These are phyloP conservation scores for Boletus edulis DNA, from an alignment of 768 basidiomycete genomes.

Conservation along the genomic window DNA sequence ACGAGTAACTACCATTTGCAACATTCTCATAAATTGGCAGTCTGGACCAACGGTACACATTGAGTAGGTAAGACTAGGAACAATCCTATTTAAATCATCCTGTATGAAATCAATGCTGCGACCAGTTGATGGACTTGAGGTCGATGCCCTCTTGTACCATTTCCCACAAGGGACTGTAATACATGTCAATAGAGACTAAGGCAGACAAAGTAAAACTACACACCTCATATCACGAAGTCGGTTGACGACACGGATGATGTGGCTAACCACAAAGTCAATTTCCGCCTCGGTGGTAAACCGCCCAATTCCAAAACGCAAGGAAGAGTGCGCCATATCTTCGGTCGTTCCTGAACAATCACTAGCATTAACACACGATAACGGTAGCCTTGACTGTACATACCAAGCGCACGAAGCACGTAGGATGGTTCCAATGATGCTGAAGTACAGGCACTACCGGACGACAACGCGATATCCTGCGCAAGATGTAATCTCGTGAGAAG, in stretches of 20 bases:
- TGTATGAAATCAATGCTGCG: slow-evolving; percentile 46
- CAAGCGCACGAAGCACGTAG: slow-evolving; percentile 94
- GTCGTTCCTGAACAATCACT: slow-evolving; percentile 62
- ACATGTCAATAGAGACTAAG: slow-evolving; percentile 8
- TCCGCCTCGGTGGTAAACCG: slow-evolving; percentile 98
- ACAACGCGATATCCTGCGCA: slow-evolving; percentile 87
- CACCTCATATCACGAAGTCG: slow-evolving; percentile 92
- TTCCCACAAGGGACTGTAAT: slow-evolving; percentile 88
- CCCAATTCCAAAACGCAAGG: slow-evolving; percentile 95
- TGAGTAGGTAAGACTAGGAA: slow-evolving; percentile 10
- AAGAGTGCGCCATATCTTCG: slow-evolving; percentile 99
- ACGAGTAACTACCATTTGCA: too few relatives aligned
- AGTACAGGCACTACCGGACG: slow-evolving; percentile 97
- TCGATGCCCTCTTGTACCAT: slow-evolving; percentile 99
- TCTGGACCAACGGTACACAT: slow-evolving; percentile 14
- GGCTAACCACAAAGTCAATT: slow-evolving; percentile 88
- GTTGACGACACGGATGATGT: slow-evolving; percentile 85
- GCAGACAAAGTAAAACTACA: slow-evolving; percentile 16
- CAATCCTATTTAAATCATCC: not conserved
- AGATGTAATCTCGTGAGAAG: not conserved
- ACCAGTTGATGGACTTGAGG: slow-evolving; percentile 93
- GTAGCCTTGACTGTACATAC: slow-evolving; percentile 36
- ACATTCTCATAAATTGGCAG: not conserved
- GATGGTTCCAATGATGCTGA: slow-evolving; percentile 98
- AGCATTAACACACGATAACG: not conserved